These are phyloP conservation scores for Solanum hybrid DNA, from an alignment of 305 asterid species.

Conservation along the genomic window DNA sequence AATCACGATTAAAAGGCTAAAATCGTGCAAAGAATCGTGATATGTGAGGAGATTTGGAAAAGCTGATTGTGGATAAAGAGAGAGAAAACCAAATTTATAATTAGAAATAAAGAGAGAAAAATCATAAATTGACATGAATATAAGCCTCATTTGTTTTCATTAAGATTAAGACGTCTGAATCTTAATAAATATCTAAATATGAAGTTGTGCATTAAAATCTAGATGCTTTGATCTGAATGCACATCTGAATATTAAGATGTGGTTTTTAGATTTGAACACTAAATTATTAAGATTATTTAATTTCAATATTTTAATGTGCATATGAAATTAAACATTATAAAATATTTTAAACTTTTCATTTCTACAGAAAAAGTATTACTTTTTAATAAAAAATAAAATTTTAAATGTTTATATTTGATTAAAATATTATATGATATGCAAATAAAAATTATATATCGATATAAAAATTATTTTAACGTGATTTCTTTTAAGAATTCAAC, in stretches of 20 bases:
- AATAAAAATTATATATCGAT: no score
- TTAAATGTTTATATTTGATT: no score
- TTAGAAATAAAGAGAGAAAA: neutral
- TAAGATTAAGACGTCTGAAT: neutral
- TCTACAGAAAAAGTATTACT: no score
- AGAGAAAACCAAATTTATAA: neutral
- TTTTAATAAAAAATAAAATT: no score
- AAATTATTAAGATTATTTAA: neutral
- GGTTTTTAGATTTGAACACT: neutral
- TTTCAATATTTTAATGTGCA: neutral
- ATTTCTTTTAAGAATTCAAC: no score
- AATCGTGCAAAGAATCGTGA: neutral
- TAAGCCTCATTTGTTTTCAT: neutral
- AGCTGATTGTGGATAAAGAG: neutral
- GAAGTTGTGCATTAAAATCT: neutral
- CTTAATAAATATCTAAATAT: no score
- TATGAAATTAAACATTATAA: no score
- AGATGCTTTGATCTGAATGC: neutral
- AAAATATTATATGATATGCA: neutral
- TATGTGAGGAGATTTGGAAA: neutral
- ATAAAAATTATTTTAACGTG: neutral
- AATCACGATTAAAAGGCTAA: neutral
- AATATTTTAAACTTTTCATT: no score
- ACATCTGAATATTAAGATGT: no score
- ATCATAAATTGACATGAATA: neutral